A percentile compares a stretch with the other conserved stretches of the same genome.
Conservation (phyloP, 148 eudicot genomes). For the Chenopodium quinoa region DNA sequence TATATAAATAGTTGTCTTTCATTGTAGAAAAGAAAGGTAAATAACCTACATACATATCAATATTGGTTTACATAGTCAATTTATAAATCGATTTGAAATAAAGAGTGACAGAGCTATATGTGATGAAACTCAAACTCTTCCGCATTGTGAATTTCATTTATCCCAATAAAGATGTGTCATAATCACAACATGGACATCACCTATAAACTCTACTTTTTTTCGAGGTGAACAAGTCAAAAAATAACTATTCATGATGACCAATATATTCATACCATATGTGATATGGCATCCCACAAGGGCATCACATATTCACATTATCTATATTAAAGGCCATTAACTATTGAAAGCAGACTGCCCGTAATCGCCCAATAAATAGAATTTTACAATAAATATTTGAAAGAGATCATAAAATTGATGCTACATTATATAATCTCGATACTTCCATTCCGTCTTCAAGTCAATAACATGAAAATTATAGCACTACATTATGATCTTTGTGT, state of each 20-base stretch:
- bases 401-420: background rate
- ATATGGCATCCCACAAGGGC: background rate
- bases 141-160: no score
- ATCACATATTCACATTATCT: background rate
- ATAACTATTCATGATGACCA: background rate
- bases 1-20: no score
- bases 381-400: conserved; percentile 14
- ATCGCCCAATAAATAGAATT: background rate
- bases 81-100: no score
- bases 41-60: no score
- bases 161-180: no score
- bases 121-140: no score
- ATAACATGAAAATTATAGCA: background rate
- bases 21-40: no score
- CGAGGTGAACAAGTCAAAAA: background rate
- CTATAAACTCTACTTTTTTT: background rate
- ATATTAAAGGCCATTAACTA: background rate
- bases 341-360: background rate
- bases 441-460: background rate
- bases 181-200: background rate
- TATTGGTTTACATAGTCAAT: no score
- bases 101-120: no score
- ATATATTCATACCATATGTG: background rate
- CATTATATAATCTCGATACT: background rate
- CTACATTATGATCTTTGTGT: no score